Base-by-base conservation (phyloP, 805 yeast genomes). In the Torulaspora maleeae region DNA sequence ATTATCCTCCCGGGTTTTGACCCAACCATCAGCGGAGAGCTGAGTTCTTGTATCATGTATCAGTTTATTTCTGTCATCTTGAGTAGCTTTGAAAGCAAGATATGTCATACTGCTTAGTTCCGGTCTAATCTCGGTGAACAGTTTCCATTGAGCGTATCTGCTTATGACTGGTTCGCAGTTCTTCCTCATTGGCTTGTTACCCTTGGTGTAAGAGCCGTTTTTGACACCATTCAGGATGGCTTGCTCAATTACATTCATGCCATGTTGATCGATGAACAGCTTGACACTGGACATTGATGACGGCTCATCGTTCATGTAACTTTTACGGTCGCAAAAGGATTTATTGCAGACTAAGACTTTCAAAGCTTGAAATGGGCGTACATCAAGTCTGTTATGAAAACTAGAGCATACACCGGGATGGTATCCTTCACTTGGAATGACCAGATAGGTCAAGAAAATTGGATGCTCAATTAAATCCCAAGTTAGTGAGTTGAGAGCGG, bases 161-260 rank as follows among this genome's bases (percentile, higher is more conserved):
- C 65, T 58, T 3, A 64, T 40, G 1, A 44, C 24, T 0, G 64
- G 30, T 39, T 61, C 59, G 5, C 80, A 79, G 12, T 72, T 69
- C 13, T 55, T 58, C 30, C 72, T 62, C 0, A 81, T 69, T 0
- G 73, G 71, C 38, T 64, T 67, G 30, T 64, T 72, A 2, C 49
- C 44, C 51, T 77, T 80, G 1, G 71, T 49, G 44, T 60, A 71
- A 16, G 73, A 71, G 0, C 91, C 90, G 50, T 79, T 79, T 48
- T 73, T 78, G 4, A 82, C 77, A 0, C 87, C 88, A 52, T 76
- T 76, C 34, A 77, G 71, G 10, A 82, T 61, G 1, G 64, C 59
- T 47, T 72, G 70, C 30, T 59, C 61, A 9, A 43, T 28, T 10
- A 32, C 15, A 4, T 36, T 32, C 12, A 36, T 30, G 6, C 37